Conservation (phyloP, 495 filamentous ascomycete species). For the Hypoxylon subgilvum region DNA sequence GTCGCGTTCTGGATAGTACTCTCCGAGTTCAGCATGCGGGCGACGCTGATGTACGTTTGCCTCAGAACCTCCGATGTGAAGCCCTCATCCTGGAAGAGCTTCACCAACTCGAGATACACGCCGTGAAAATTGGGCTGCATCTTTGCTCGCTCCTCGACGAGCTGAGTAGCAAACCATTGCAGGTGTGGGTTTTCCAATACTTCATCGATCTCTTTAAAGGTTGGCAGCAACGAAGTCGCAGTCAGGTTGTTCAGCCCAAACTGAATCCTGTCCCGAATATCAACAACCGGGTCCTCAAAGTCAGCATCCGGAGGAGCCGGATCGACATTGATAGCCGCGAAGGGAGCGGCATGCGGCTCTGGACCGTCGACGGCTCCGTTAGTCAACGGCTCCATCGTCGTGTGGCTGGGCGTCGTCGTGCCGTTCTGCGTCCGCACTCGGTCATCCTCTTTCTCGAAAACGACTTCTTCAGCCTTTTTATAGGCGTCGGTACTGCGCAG, state of each 20-base stretch:
- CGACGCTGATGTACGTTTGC: conserved; percentile 89
- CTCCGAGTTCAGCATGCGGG: conserved; percentile 87
- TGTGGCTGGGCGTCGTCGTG: conserved; percentile 28
- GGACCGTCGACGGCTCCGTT: conserved; percentile 70
- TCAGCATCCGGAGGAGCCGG: conserved; percentile 60
- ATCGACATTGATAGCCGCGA: conserved; percentile 77
- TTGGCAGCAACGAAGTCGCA: conserved; percentile 80
- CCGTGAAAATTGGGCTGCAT: conserved; percentile 94
- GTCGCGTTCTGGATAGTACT: conserved; percentile 75
- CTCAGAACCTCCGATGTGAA: conserved; percentile 87
- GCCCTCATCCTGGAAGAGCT: conserved; percentile 75
- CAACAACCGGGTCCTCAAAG: conserved; percentile 82
- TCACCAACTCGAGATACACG: conserved; percentile 88
- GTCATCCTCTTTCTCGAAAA: conserved; percentile 67
- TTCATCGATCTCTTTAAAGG: conserved; percentile 78
- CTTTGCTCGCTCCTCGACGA: conserved; percentile 97
- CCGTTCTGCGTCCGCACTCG: conserved; percentile 54
- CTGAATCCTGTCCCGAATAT: conserved; percentile 88
- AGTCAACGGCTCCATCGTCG: conserved; percentile 45
- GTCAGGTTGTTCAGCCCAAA: conserved; percentile 98
- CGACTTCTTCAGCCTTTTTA: conserved; percentile 79
- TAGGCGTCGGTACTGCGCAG: conserved; percentile 85
- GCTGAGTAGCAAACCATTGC: conserved; percentile 93
- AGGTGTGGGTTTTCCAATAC: conserved; percentile 79
- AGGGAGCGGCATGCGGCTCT: conserved; percentile 64